These are phyloP conservation scores for Straminergon stramineum DNA, from an alignment of 225 moss, liverwort and hornwort genomes.

Conservation along the genomic window DNA sequence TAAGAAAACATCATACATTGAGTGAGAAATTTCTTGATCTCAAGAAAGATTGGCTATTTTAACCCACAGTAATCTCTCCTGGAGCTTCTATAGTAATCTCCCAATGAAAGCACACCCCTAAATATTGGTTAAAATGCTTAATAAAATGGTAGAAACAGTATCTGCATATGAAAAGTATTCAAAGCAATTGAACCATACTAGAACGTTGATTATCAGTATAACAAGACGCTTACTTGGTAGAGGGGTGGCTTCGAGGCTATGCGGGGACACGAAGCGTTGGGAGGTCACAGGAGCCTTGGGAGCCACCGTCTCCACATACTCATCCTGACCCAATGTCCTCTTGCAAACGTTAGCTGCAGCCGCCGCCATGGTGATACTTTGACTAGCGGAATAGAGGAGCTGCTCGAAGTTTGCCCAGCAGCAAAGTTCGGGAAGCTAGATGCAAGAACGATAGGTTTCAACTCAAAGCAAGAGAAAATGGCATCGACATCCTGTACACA, in stretches of 20 bases:
- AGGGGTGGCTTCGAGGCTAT: background rate
- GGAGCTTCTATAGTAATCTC: background rate
- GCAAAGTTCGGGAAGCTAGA: background rate
- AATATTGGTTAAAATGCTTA: background rate
- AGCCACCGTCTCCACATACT: constrained; percentile 3
- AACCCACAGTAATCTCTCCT: background rate
- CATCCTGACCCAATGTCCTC: background rate
- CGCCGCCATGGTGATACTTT: background rate
- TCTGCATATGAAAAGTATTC: background rate
- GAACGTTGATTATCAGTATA: no score
- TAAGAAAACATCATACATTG: background rate
- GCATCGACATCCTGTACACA: background rate
- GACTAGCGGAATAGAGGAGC: background rate
- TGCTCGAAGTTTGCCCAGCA: background rate
- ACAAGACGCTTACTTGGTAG: background rate
- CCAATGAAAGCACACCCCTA: background rate
- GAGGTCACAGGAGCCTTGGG: background rate
- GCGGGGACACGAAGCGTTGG: background rate
- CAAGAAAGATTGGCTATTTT: background rate
- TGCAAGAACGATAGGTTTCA: background rate
- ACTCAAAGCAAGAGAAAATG: background rate
- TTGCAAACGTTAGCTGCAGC: background rate
- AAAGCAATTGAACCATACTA: background rate
- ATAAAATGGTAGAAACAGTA: background rate
- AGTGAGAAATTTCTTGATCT: background rate